phyloP scores from a whole-genome alignment of 148 eudicot genomes.

The Rhododendron williamsianum region DNA sequence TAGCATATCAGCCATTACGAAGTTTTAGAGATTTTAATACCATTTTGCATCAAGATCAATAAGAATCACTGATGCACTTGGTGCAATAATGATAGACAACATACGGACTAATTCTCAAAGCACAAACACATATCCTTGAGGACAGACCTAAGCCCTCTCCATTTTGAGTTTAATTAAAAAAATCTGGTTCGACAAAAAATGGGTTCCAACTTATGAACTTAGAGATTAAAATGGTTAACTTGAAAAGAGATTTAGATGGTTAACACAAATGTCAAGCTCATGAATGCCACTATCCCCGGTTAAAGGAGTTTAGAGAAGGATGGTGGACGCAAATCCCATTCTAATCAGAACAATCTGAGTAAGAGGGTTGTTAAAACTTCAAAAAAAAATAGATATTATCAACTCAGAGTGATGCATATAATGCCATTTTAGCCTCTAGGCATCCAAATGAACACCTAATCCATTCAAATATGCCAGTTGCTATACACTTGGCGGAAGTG shows the following conservation, averaged over 20 bases:
- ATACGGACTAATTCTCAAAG: background rate
- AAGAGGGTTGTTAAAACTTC: background rate
- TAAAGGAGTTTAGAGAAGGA: background rate
- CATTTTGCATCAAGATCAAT: background rate
- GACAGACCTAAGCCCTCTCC: background rate
- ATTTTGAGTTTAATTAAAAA: background rate
- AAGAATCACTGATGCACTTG: background rate
- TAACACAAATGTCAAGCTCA: background rate
- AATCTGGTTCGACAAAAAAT: no score
- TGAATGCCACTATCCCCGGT: background rate
- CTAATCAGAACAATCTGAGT: background rate
- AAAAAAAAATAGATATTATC: background rate
- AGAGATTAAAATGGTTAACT: background rate
- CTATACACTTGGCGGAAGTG: background rate
- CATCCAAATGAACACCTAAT: background rate
- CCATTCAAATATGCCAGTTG: background rate
- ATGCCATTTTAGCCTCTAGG: background rate
- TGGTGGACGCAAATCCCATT: background rate
- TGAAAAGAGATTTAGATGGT: background rate
- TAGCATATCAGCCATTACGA: slow-evolving; percentile 11
- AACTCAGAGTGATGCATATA: background rate
- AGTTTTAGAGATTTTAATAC: slow-evolving; percentile 2
- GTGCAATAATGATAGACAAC: background rate
- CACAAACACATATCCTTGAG: background rate
- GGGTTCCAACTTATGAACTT: background rate